These are phyloP conservation scores for Phascolomyces articulosus DNA, from an alignment of 371 early-diverging fungal genomes.

Conservation along the genomic window DNA sequence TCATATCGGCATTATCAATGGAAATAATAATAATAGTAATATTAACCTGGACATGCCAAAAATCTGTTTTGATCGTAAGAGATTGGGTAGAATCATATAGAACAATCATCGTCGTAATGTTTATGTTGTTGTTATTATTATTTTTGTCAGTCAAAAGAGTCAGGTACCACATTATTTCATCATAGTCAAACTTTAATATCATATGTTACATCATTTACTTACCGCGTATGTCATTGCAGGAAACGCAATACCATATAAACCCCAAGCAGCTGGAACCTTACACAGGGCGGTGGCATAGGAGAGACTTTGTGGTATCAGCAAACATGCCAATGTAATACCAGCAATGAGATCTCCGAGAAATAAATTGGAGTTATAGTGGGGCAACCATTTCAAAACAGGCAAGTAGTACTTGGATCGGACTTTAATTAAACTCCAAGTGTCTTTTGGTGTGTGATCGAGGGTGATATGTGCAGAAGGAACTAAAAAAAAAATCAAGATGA, in stretches of 20 bases:
- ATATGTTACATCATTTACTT: too few species aligned
- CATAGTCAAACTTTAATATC: too few species aligned
- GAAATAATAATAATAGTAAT: too few species aligned
- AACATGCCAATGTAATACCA: slow-evolving; percentile 85
- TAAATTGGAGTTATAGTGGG: slow-evolving; percentile 62
- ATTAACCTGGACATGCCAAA: slow-evolving; percentile 85
- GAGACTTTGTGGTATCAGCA: slow-evolving; percentile 88
- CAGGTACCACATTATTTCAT: too few species aligned
- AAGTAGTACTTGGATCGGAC: slow-evolving; percentile 86
- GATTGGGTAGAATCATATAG: too few species aligned
- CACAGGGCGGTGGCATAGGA: slow-evolving; percentile 90
- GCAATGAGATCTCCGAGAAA: slow-evolving; percentile 76
- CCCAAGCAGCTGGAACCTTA: slow-evolving; percentile 83
- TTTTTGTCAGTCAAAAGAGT: too few species aligned
- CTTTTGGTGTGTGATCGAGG: slow-evolving; percentile 31
- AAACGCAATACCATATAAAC: slow-evolving; percentile 84
- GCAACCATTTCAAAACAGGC: slow-evolving; percentile 89
- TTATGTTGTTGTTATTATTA: too few species aligned
- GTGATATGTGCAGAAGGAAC: slow-evolving; percentile 40
- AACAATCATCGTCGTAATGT: too few species aligned
- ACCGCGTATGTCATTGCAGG: slow-evolving; percentile 80
- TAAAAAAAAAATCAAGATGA: slow-evolving; percentile 10
- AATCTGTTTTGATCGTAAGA: slow-evolving; percentile 33
- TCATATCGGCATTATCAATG: too few species aligned
- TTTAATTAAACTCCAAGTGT: slow-evolving; percentile 41